Conservation (phyloP, 73 alveolate genomes). For the Paramecium tetraurelia region DNA sequence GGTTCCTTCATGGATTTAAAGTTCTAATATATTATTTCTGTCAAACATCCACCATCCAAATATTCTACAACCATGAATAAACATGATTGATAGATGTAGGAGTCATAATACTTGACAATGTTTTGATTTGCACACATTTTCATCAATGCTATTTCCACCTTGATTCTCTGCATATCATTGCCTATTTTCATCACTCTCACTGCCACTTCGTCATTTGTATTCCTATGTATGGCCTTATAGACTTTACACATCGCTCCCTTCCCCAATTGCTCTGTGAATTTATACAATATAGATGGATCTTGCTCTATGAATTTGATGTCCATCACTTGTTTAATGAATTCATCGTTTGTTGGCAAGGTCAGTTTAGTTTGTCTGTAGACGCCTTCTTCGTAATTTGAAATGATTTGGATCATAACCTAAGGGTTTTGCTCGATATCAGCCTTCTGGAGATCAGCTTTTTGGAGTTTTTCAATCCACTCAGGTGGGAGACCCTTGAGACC, state of each 20-base stretch:
- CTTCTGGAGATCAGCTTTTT: neutral
- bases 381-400: slow-evolving; percentile 29
- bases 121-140: slow-evolving; percentile 46
- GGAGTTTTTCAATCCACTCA: slow-evolving; percentile 48
- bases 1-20: slow-evolving; percentile 38
- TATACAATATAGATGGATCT: slow-evolving; percentile 41
- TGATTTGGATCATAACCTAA: slow-evolving; percentile 33
- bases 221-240: slow-evolving; percentile 46
- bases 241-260: slow-evolving; percentile 57
- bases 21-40: slow-evolving; percentile 55
- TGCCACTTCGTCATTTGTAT: slow-evolving; percentile 54
- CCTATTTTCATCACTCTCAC: slow-evolving; percentile 63
- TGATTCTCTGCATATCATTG: slow-evolving; percentile 39
- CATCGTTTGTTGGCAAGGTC: slow-evolving; percentile 48
- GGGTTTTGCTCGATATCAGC: slow-evolving; percentile 43
- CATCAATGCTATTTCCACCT: slow-evolving; percentile 59
- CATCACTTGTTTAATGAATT: slow-evolving; percentile 41
- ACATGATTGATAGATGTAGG: slow-evolving; percentile 4
- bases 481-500: slow-evolving; percentile 54
- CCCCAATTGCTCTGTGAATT: slow-evolving; percentile 48
- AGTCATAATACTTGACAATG: slow-evolving; percentile 50
- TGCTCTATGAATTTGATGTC: slow-evolving; percentile 11
- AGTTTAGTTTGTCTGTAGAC: neutral
- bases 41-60: slow-evolving; percentile 58
- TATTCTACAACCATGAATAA: slow-evolving; percentile 59